Conservation (phyloP, 1,284 basidiomycete species). For the Trichosporon sp. region DNA sequence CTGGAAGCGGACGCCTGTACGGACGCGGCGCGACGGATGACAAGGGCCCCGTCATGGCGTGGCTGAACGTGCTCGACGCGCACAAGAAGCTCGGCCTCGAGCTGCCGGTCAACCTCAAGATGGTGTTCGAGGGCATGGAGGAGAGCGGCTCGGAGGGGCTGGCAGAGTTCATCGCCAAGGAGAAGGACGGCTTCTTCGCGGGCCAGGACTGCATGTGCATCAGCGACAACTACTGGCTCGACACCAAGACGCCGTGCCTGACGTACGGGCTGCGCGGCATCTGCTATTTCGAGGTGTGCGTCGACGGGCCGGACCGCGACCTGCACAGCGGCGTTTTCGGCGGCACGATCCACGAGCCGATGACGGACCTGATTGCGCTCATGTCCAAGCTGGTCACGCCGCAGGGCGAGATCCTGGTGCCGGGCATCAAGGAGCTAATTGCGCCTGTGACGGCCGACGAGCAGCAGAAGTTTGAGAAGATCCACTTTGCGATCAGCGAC, state of each 20-base stretch:
- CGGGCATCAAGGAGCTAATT: constrained; percentile 87
- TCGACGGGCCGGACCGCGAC: constrained; percentile 82
- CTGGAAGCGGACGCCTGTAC: constrained; percentile 57
- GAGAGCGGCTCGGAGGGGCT: constrained; percentile 91
- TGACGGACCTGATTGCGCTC: constrained; percentile 61
- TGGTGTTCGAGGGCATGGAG: constrained; percentile 99
- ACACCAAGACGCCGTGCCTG: constrained; percentile 51
- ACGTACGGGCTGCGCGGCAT: constrained; percentile 68
- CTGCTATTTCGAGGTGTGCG: constrained; percentile 77
- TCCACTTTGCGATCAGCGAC: constrained; percentile 68
- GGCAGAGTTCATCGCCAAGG: constrained; percentile 79
- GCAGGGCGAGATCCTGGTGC: constrained; percentile 79
- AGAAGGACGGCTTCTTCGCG: constrained; percentile 79
- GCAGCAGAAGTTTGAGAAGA: constrained; percentile 62
- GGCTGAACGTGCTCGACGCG: constrained; percentile 92
- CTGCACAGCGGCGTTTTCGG: constrained; percentile 91
- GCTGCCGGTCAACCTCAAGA: constrained; percentile 88
- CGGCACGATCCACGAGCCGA: constrained; percentile 73
- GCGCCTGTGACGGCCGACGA: constrained; percentile 71
- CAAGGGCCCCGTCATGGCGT: constrained; percentile 87
- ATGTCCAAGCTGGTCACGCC: constrained; percentile 75
- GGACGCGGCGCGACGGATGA: constrained; percentile 90
- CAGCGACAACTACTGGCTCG: constrained; percentile 54
- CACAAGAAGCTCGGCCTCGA: constrained; percentile 68
- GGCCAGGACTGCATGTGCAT: constrained; percentile 95